Base-by-base conservation (phyloP, 2,329 filamentous ascomycete genomes). In the Xylaria sp. region DNA sequence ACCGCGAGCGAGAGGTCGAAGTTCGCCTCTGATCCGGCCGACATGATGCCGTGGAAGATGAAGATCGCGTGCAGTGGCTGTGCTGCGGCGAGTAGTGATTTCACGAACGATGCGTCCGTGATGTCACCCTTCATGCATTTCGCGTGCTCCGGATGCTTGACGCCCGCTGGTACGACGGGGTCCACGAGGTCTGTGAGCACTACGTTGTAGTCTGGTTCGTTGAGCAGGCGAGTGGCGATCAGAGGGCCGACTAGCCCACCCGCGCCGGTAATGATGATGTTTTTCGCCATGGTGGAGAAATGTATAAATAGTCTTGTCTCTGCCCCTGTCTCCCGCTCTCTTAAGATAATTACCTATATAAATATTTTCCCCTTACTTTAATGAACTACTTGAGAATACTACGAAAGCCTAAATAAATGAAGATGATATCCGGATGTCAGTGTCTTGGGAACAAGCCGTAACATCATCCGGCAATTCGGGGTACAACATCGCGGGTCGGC, bases 41-140 rank as follows among this genome's bases (percentile, higher is more conserved):
- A 90, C 89, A 91, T 90, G 81, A 90, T 89, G 69, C 89, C 89
- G 78, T 91, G 89, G 76, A 91, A 87, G 73, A 89, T 81, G 79
- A 88, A 90, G 66, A 86, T 82, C 55, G 85, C 85, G 67, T 84
- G 81, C 3, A 88, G 79, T 1, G 84, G 82, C 30, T 80, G 78
- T 19, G 83, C 81, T 3, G 81, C 80, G 0, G 77, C 75, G 14
- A 87, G 81, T 1, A 90, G 82, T 14, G 69, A 47, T 48, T 72
- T 51, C 9, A 82, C 69, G 70, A 81, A 81, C 69, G 68, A 62
- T 0, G 74, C 68, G 56, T 79, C 75, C 62, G 79, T 78, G 67
- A 84, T 80, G 75, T 90, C 88, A 9, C 85, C 84, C 30, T 82
- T 82, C 51, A 88, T 68, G 45, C 81, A 78, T 24, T 78, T 82